A percentile compares a stretch with the other conserved stretches of the same genome.
phyloP scores from a whole-genome alignment of 1,284 basidiomycete species.

The Phylloporus sp. region DNA sequence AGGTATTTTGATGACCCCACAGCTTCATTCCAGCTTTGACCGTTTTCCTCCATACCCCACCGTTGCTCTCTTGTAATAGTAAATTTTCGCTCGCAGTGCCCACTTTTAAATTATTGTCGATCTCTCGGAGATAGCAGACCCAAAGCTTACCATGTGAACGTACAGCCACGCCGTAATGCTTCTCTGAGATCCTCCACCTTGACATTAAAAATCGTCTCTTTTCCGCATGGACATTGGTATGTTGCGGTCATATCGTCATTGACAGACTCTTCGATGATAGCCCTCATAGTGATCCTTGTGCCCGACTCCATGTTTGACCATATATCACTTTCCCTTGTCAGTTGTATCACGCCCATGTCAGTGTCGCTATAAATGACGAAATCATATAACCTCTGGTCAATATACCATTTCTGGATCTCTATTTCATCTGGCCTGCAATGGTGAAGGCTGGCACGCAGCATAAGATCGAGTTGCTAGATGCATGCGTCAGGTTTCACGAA shows the following conservation, averaged over 20 bases:
- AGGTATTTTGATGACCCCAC: too few relatives aligned
- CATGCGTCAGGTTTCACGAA: background rate
- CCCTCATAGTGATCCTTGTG: slow-evolving; percentile 4
- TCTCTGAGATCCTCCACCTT: background rate
- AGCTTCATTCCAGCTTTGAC: too few relatives aligned
- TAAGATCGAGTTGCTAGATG: slow-evolving; percentile 1
- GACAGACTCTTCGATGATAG: background rate
- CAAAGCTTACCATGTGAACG: background rate
- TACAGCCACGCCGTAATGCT: background rate
- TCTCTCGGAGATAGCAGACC: too few relatives aligned
- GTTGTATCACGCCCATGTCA: background rate
- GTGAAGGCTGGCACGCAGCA: background rate
- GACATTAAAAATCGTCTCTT: background rate
- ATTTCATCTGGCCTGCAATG: background rate
- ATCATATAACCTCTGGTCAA: slow-evolving; percentile 2
- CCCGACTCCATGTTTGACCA: slow-evolving; percentile 5
- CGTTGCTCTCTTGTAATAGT: too few relatives aligned
- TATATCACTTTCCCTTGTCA: slow-evolving; percentile 2
- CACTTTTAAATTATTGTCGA: too few relatives aligned
- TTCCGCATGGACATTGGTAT: slow-evolving; percentile 8
- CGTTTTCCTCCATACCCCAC: too few relatives aligned
- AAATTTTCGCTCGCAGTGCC: too few relatives aligned
- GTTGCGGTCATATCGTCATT: background rate
- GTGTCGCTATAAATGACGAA: slow-evolving; percentile 1
- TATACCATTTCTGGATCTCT: slow-evolving; percentile 8